These are phyloP conservation scores for Blastosporella zonata DNA, from an alignment of 1,284 basidiomycete species.

Conservation along the genomic window DNA sequence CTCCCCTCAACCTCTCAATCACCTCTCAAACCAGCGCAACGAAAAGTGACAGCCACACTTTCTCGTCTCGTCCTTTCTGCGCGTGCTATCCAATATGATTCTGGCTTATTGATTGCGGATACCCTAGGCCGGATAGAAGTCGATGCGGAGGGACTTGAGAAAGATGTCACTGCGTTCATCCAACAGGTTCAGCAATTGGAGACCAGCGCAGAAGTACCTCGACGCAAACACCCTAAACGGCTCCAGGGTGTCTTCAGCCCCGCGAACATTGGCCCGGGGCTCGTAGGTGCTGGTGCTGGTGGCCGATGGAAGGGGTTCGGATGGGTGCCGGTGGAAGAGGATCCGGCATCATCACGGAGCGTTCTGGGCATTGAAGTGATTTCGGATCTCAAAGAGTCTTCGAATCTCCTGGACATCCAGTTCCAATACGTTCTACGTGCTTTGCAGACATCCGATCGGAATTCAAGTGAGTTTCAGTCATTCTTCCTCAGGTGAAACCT, in stretches of 20 bases:
- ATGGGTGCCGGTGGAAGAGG: conserved; percentile 57
- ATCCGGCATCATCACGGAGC: conserved; percentile 45
- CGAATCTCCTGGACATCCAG: conserved; percentile 47
- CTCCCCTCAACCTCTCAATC: conserved; percentile 46
- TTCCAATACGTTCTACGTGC: conserved; percentile 39
- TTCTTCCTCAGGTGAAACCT: background rate
- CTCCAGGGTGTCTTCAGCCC: conserved; percentile 64
- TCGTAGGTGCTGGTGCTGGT: conserved; percentile 67
- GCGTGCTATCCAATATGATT: conserved; percentile 75
- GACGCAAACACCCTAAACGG: conserved; percentile 45
- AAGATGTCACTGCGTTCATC: conserved; percentile 71
- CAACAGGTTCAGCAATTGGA: conserved; percentile 65
- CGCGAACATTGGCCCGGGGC: conserved; percentile 63
- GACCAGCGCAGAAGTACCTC: conserved; percentile 29
- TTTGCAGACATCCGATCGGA: conserved; percentile 35
- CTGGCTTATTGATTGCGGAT: conserved; percentile 56
- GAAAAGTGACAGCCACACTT: conserved; percentile 75
- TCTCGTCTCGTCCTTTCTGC: conserved; percentile 76
- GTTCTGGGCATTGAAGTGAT: conserved; percentile 51
- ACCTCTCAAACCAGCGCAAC: conserved; percentile 67
- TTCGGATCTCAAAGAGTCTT: conserved; percentile 46
- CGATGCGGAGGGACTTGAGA: conserved; percentile 76
- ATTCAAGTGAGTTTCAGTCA: conserved; percentile 36
- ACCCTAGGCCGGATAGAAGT: conserved; percentile 71
- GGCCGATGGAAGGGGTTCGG: conserved; percentile 80